Evolutionary conservation across 148 eudicot species (phyloP).

Genomic region (Gaultheria prostrata): DNA sequence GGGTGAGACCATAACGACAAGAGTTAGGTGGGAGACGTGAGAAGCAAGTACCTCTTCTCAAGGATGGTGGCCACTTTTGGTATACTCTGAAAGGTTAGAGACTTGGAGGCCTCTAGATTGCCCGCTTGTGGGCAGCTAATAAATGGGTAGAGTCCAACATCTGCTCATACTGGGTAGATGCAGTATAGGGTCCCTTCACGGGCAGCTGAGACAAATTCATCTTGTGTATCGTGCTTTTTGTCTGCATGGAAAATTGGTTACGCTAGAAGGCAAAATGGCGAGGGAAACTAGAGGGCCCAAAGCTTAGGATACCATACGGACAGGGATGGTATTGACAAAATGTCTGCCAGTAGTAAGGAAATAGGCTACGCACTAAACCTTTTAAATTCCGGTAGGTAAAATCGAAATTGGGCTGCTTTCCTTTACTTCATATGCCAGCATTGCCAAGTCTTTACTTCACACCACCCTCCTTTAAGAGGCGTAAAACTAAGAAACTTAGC

Average conservation of each 20-base stretch:
- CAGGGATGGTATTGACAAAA: neutral
- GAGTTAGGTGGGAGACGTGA: neutral
- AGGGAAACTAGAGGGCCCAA: neutral
- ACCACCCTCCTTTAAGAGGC: neutral
- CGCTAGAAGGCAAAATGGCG: neutral
- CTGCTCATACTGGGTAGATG: neutral
- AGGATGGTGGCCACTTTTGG: neutral
- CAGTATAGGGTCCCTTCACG: neutral
- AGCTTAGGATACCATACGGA: neutral
- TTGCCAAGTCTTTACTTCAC: neutral
- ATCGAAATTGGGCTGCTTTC: neutral
- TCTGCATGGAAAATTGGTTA: constrained; percentile 2
- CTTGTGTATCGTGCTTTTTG: neutral
- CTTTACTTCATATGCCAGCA: neutral
- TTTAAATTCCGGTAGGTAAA: neutral
- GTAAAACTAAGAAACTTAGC: neutral
- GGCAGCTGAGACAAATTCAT: neutral
- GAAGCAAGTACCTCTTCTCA: neutral
- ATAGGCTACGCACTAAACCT: neutral
- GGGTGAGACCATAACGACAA: neutral
- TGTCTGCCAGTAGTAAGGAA: neutral
- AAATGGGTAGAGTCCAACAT: neutral
- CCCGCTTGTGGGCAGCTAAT: neutral
- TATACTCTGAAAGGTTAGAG: neutral
- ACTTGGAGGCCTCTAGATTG: neutral